Conservation (phyloP, 2,329 filamentous ascomycete genomes). For the Aspergillus floridensis region DNA sequence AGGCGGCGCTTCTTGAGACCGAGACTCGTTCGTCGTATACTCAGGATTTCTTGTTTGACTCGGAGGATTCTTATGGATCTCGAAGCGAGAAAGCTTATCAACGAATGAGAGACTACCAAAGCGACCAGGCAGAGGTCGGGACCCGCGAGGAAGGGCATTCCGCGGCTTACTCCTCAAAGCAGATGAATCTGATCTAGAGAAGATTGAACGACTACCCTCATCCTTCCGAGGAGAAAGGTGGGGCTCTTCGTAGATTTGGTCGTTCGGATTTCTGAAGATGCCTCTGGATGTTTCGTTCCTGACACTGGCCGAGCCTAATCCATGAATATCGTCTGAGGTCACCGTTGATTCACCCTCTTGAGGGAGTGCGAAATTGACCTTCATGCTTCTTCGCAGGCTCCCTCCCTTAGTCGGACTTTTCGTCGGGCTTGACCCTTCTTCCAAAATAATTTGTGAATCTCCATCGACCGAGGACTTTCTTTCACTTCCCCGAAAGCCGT, state of each 20-base stretch:
- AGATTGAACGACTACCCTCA: slow-evolving; percentile 22
- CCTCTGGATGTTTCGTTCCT: slow-evolving; percentile 45
- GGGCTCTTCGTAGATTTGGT: slow-evolving; percentile 82
- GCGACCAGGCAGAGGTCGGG: slow-evolving; percentile 44
- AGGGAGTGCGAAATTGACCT: slow-evolving; percentile 41
- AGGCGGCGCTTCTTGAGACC: slow-evolving; percentile 28
- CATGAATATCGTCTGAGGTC: slow-evolving; percentile 15
- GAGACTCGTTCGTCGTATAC: slow-evolving; percentile 67
- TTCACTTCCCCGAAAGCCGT: not conserved
- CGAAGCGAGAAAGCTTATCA: slow-evolving; percentile 54
- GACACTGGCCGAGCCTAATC: slow-evolving; percentile 29
- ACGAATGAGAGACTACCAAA: slow-evolving; percentile 45
- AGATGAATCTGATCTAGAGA: slow-evolving; percentile 37
- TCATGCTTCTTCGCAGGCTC: slow-evolving; percentile 35
- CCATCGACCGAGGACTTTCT: not conserved
- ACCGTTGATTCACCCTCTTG: slow-evolving; percentile 24
- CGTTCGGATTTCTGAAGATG: slow-evolving; percentile 58
- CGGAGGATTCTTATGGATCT: slow-evolving; percentile 82
- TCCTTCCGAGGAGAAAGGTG: slow-evolving; percentile 46
- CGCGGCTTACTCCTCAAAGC: slow-evolving; percentile 60
- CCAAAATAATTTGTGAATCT: not conserved
- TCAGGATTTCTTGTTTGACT: slow-evolving; percentile 76
- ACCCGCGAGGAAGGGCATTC: slow-evolving; percentile 57
- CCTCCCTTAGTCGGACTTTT: slow-evolving; percentile 25
- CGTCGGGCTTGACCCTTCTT: slow-evolving; percentile 13